Evolutionary conservation across 805 yeast genomes (phyloP).

Genomic region (Yarrowia alimentaria): DNA sequence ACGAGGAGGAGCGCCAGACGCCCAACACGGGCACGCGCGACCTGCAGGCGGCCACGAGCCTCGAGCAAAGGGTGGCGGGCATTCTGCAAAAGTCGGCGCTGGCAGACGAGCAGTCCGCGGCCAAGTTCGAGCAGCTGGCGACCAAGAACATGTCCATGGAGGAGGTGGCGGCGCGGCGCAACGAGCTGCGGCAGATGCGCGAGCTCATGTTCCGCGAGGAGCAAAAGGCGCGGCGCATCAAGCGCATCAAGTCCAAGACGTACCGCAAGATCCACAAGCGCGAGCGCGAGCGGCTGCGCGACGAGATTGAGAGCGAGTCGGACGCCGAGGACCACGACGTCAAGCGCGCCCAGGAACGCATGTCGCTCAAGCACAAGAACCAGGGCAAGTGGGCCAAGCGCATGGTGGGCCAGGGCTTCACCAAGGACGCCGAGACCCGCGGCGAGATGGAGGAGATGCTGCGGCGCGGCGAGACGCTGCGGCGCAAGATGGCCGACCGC

Average conservation of each 20-base stretch:
- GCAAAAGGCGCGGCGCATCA: constrained; percentile 81
- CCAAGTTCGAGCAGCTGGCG: constrained; percentile 84
- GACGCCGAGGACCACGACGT: constrained; percentile 62
- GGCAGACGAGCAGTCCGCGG: constrained; percentile 68
- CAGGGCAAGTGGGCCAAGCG: constrained; percentile 87
- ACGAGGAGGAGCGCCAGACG: constrained; percentile 44
- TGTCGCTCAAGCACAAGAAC: constrained; percentile 86
- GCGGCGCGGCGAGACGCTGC: constrained; percentile 76
- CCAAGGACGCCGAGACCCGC: constrained; percentile 79
- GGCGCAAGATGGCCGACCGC: constrained; percentile 67
- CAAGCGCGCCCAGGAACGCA: constrained; percentile 84
- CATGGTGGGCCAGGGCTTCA: constrained; percentile 84
- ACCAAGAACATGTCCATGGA: constrained; percentile 77
- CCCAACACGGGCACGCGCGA: constrained; percentile 55
- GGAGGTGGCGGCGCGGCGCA: constrained; percentile 72
- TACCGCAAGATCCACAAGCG: constrained; percentile 83
- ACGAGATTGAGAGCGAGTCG: constrained; percentile 66
- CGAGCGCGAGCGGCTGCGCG: constrained; percentile 69
- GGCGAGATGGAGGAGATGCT: constrained; percentile 94
- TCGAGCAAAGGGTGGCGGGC: constrained; percentile 64
- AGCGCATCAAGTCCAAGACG: constrained; percentile 90
- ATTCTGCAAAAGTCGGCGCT: constrained; percentile 65
- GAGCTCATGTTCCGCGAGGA: constrained; percentile 97
- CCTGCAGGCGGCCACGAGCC: constrained; percentile 49
- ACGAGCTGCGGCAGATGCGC: constrained; percentile 85